Base-by-base conservation (phyloP, 106 monocot genomes). In the Posidonia australis region DNA sequence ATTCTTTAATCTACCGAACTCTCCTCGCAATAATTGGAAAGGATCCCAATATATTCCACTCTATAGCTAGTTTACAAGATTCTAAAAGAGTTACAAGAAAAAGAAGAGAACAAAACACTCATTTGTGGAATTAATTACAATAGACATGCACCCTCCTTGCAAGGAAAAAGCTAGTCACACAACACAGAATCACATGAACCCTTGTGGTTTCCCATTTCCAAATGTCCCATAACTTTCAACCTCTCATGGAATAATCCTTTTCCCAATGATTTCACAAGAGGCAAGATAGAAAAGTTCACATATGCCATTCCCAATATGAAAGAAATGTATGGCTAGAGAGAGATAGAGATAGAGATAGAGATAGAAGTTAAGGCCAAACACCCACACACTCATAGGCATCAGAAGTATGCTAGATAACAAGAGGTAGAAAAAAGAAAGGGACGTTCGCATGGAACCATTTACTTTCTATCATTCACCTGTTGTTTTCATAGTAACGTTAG, bases 381-480 rank as follows among this genome's bases (percentile, higher is more conserved):
- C 36, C 2, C 36, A 36, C 36, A 36, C 36, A 36, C 36, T 4
- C 36, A 36, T 36, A 36, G 36, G 36, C 36, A 36, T 36, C 36
- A 36, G 36, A 36, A 36, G 36, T 36, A 7, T 36, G 36, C 5
- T 36, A 36, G 36, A 7, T 36, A 36, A 7, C 36, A 36, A 36
- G 36, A 36, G 36, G 36, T 4, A 7, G 36, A 36, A 70, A 62
- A 43, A 16, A 46, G 80, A 80, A 72, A 76, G 72, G 59, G 80
- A 80, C 79, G 79, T 79, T 60, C 77, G 83, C 83, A 84, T 84
- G 72, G 60, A 62, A 51, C 29, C 70, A 44, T 44, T 53, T 64
- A 43, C 77, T 77, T 70, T 58, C 60, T 53, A 64, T 47, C 64
- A 49, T 26, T 71, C 70, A 60, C 64, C 63, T 69, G 69, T 74